A percentile compares a stretch with the other conserved stretches of the same genome.
Evolutionary conservation across 805 yeast species (phyloP).

Genomic region (Kazachstania kunashirensis): DNA sequence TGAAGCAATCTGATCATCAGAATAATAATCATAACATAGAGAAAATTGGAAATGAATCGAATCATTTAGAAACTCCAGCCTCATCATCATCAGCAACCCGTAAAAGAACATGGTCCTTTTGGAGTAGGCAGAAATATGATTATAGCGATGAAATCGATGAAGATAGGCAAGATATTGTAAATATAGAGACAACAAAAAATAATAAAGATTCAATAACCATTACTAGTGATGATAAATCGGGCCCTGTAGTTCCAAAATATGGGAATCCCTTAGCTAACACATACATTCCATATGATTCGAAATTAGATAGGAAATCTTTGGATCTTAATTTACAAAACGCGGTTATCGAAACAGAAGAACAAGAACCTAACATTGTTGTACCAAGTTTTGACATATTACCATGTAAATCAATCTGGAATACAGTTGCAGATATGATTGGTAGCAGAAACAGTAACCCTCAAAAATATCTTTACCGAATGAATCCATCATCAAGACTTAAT

Average conservation of each 20-base stretch:
- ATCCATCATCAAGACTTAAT: conserved; percentile 13
- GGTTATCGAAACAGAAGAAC: conserved; percentile 1
- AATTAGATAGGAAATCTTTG: not conserved
- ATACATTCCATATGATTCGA: conserved; percentile 14
- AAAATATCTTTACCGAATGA: conserved; percentile 10
- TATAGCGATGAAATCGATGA: not conserved
- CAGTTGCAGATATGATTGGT: conserved; percentile 14
- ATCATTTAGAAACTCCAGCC: not conserved
- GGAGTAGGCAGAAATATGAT: conserved; percentile 5
- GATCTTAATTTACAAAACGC: no score
- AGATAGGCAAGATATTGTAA: not conserved
- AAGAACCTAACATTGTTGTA: conserved; percentile 23
- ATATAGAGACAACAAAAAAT: not conserved
- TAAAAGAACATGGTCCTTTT: conserved; percentile 9
- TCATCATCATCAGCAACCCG: not conserved
- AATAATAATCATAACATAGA: no score
- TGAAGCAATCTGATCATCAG: no score
- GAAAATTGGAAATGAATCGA: not conserved
- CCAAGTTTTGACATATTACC: conserved; percentile 27
- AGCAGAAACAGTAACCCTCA: conserved; percentile 10
- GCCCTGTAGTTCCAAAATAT: conserved; percentile 1
- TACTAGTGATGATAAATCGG: not conserved
- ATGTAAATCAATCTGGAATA: conserved; percentile 17
- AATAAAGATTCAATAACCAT: not conserved
- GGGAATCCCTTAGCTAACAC: conserved; percentile 10